Conservation (phyloP, 2,329 filamentous ascomycete genomes). For the Dryadomyces sulphureus region DNA sequence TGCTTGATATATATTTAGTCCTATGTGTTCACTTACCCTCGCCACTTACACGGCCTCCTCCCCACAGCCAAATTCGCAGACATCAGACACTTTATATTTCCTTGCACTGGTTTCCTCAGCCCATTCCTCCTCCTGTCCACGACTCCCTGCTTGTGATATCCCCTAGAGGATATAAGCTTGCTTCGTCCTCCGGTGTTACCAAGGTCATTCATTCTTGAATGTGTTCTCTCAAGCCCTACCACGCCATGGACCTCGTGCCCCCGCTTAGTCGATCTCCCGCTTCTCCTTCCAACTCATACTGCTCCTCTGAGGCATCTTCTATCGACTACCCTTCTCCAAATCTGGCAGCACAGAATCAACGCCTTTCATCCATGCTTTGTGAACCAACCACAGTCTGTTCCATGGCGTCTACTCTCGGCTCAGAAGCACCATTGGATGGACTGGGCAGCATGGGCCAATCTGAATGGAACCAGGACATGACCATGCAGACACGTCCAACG, state of each 20-base stretch:
- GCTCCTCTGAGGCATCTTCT: conserved; percentile 24
- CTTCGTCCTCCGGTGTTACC: neutral
- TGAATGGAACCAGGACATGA: conserved; percentile 26
- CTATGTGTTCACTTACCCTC: neutral
- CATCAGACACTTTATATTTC: neutral
- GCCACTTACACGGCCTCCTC: neutral
- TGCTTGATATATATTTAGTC: neutral
- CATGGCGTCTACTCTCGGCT: conserved; percentile 21
- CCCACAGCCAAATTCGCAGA: neutral
- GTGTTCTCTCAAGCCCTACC: neutral
- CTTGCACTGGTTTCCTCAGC: neutral
- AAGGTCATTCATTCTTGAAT: neutral
- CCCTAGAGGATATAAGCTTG: neutral
- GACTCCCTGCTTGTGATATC: no score
- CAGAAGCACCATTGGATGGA: conserved; percentile 21
- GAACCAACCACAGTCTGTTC: conserved; percentile 21
- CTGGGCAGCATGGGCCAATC: conserved; percentile 26
- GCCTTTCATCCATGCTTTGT: conserved; percentile 25
- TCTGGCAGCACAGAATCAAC: conserved; percentile 27
- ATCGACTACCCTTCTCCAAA: conserved; percentile 31
- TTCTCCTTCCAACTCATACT: conserved; percentile 29
- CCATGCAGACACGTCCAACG: conserved; percentile 25
- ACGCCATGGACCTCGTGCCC: conserved; percentile 33
- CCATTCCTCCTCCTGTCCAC: neutral
- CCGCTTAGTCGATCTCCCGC: conserved; percentile 29